phyloP scores from a whole-genome alignment of 2,329 filamentous ascomycete genomes.

The Trichophyton verrucosum region DNA sequence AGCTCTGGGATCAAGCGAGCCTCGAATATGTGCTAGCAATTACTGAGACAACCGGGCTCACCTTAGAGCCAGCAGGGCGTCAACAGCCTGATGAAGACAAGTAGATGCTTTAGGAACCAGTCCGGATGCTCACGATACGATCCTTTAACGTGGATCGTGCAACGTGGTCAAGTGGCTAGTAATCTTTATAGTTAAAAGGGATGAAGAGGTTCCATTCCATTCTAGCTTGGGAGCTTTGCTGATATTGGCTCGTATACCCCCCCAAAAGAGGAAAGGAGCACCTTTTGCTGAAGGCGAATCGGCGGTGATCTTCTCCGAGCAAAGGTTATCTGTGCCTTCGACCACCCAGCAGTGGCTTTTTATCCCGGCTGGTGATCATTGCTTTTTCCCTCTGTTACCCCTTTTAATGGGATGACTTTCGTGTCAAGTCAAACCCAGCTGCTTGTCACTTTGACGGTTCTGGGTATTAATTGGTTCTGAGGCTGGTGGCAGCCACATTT shows the following conservation, averaged over 20 bases:
- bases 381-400: neutral
- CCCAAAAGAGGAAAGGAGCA: neutral
- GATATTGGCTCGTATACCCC: neutral
- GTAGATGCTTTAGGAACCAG: neutral
- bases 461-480: too few species aligned
- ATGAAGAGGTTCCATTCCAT: neutral
- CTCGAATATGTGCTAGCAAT: neutral
- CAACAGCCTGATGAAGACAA: neutral
- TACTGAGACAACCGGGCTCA: neutral
- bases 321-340: neutral
- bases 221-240: neutral
- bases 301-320: neutral
- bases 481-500: too few species aligned
- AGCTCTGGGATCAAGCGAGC: neutral
- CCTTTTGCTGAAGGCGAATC: neutral
- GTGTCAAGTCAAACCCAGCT: too few species aligned
- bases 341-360: neutral
- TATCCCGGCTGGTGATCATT: neutral
- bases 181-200: neutral
- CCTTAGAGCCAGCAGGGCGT: neutral
- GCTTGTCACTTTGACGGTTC: too few species aligned
- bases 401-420: neutral
- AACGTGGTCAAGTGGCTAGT: neutral
- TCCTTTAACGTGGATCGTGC: neutral
- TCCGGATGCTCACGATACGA: neutral